Evolutionary conservation across 2,329 filamentous ascomycete genomes (phyloP).

Genomic region (Emmonsiellopsis sp.): DNA sequence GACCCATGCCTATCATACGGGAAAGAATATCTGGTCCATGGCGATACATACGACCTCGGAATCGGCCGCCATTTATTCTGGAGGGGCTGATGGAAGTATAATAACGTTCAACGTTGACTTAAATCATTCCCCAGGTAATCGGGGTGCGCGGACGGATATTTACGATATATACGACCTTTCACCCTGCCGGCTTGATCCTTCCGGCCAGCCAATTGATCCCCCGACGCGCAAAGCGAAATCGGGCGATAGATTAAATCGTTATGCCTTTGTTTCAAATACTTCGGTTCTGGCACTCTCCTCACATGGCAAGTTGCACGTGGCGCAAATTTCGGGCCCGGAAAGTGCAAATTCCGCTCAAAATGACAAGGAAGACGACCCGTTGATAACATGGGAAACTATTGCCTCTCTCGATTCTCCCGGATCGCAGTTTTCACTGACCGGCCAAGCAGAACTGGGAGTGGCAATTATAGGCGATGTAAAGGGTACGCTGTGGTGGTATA

Average conservation of each 20-base stretch:
- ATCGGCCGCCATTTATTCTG: conserved; percentile 49
- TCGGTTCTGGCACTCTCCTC: conserved; percentile 23
- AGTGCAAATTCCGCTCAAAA: neutral
- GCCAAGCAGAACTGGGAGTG: conserved; percentile 20
- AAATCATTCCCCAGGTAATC: conserved; percentile 1
- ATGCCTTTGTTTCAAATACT: conserved; percentile 25
- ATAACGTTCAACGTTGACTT: conserved; percentile 17
- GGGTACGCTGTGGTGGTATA: conserved; percentile 26
- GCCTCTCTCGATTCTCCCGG: conserved; percentile 21
- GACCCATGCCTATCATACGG: conserved; percentile 58
- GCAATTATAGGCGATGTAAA: conserved; percentile 26
- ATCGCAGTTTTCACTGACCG: conserved; percentile 21
- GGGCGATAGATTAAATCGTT: conserved; percentile 17
- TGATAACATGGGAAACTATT: conserved; percentile 20
- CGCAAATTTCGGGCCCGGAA: conserved; percentile 12
- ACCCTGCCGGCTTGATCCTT: neutral
- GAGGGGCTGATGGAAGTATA: conserved; percentile 72
- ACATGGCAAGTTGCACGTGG: conserved; percentile 24
- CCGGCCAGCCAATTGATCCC: neutral
- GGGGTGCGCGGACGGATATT: neutral
- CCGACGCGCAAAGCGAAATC: conserved; percentile 6
- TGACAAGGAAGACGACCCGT: conserved; percentile 4
- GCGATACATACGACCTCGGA: conserved; percentile 27
- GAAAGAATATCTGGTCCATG: conserved; percentile 86
- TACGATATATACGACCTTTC: conserved; percentile 3